phyloP scores from a whole-genome alignment of 805 yeast species.

The Pichia pseudocactophila region DNA sequence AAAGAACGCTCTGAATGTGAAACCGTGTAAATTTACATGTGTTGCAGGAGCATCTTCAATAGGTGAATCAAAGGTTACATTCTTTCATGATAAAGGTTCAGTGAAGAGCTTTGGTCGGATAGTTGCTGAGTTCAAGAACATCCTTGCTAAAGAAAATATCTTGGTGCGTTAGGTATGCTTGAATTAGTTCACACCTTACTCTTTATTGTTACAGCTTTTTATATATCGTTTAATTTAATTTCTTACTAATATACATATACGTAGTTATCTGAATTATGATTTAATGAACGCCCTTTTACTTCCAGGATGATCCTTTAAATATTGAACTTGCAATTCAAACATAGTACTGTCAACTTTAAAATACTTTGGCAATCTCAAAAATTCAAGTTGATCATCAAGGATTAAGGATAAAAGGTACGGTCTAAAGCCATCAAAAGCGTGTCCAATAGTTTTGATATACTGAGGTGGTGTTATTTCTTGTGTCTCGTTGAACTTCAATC shows the following conservation, averaged over 20 bases:
- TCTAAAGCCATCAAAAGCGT: slow-evolving; percentile 15
- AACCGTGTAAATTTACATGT: slow-evolving; percentile 56
- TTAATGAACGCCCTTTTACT: not conserved
- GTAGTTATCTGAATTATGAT: not conserved
- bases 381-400: slow-evolving; percentile 14
- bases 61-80: slow-evolving; percentile 41
- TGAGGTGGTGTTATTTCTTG: slow-evolving; percentile 2
- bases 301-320: slow-evolving; percentile 6
- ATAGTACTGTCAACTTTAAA: slow-evolving; percentile 18
- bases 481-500: slow-evolving; percentile 6
- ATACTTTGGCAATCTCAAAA: slow-evolving; percentile 16
- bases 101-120: slow-evolving; percentile 50
- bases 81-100: slow-evolving; percentile 60
- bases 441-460: slow-evolving; percentile 5
- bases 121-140: slow-evolving; percentile 54
- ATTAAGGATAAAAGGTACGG: slow-evolving; percentile 17
- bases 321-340: slow-evolving; percentile 19
- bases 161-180: slow-evolving; percentile 22
- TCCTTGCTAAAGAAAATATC: slow-evolving; percentile 56
- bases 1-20: slow-evolving; percentile 51
- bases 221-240: no score
- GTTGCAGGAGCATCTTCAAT: slow-evolving; percentile 34
- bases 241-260: no score
- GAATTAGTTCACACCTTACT: not conserved
- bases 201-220: not conserved